These are phyloP conservation scores for Physcomitrium patens DNA, from an alignment of 225 moss, liverwort and hornwort species.

Conservation along the genomic window DNA sequence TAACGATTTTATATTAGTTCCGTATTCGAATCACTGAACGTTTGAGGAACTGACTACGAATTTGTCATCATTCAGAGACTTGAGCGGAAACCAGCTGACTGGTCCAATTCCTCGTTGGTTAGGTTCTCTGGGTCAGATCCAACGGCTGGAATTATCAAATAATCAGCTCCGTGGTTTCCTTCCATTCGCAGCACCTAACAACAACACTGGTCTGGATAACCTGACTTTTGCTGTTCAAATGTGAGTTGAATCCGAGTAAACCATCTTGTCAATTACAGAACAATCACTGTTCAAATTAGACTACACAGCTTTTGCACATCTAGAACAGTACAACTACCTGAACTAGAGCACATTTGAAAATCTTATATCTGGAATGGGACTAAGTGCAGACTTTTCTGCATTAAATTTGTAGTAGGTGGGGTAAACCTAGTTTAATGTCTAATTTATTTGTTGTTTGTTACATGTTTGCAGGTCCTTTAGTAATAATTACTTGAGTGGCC, in stretches of 20 bases:
- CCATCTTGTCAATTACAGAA: too few species aligned
- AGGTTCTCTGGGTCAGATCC: slow-evolving; percentile 25
- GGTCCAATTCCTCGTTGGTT: slow-evolving; percentile 35
- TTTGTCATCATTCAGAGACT: slow-evolving; percentile 28
- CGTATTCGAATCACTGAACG: too few species aligned
- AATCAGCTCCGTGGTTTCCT: slow-evolving; percentile 34
- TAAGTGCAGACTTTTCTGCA: too few species aligned
- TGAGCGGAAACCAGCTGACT: slow-evolving; percentile 37
- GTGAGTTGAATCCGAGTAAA: slow-evolving; percentile 27
- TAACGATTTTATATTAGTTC: neutral
- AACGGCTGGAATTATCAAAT: slow-evolving; percentile 40
- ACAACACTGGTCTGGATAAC: slow-evolving; percentile 29
- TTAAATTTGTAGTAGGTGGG: too few species aligned
- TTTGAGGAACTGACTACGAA: neutral
- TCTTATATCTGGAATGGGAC: too few species aligned
- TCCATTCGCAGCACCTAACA: slow-evolving; percentile 10
- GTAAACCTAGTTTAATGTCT: neutral
- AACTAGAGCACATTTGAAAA: too few species aligned
- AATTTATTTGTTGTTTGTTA: neutral
- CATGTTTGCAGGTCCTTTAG: slow-evolving; percentile 40
- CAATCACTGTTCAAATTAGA: too few species aligned
- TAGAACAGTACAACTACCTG: too few species aligned
- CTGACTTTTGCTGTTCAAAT: slow-evolving; percentile 33
- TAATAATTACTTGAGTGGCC: slow-evolving; percentile 34
- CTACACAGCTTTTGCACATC: too few species aligned